Percentiles rank a stretch among this genome's conserved stretches.
Evolutionary conservation across 2,329 filamentous ascomycete genomes (phyloP).

Genomic region (Ophiostoma sp.): DNA sequence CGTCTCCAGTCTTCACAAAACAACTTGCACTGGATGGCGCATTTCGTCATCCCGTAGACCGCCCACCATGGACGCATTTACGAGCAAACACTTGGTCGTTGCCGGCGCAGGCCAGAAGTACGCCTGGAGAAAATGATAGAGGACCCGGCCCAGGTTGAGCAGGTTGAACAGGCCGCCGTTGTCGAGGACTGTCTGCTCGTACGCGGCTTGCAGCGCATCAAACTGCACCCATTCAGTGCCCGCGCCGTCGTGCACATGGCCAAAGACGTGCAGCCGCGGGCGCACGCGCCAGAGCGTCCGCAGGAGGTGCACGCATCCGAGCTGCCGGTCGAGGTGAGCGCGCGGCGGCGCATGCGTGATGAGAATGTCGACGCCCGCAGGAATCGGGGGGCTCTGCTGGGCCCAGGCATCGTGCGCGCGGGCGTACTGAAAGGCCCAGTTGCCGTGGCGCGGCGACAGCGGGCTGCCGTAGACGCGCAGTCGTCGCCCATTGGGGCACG

Average conservation of each 20-base stretch:
- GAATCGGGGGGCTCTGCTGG: background rate
- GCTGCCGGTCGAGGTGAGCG: background rate
- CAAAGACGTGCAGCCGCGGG: slow-evolving; percentile 36
- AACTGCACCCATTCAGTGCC: slow-evolving; percentile 21
- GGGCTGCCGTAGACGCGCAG: background rate
- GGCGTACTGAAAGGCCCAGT: background rate
- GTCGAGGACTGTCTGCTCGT: slow-evolving; percentile 13
- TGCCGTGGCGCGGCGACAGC: background rate
- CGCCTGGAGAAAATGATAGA: background rate
- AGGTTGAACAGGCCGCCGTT: background rate
- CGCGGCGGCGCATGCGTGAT: background rate
- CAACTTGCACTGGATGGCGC: background rate
- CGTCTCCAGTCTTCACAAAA: background rate
- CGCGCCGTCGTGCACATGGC: slow-evolving; percentile 34
- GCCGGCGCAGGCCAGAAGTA: background rate
- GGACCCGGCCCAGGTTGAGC: background rate
- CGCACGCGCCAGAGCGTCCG: slow-evolving; percentile 32
- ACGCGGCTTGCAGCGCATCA: slow-evolving; percentile 22
- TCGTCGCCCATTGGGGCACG: background rate
- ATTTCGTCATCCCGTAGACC: background rate
- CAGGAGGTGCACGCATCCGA: background rate
- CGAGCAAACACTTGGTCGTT: background rate
- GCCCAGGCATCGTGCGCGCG: background rate
- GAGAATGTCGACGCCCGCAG: background rate
- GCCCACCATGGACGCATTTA: background rate